These are phyloP conservation scores for Thecaphora thlaspeos DNA, from an alignment of 1,284 basidiomycete species.

Conservation along the genomic window DNA sequence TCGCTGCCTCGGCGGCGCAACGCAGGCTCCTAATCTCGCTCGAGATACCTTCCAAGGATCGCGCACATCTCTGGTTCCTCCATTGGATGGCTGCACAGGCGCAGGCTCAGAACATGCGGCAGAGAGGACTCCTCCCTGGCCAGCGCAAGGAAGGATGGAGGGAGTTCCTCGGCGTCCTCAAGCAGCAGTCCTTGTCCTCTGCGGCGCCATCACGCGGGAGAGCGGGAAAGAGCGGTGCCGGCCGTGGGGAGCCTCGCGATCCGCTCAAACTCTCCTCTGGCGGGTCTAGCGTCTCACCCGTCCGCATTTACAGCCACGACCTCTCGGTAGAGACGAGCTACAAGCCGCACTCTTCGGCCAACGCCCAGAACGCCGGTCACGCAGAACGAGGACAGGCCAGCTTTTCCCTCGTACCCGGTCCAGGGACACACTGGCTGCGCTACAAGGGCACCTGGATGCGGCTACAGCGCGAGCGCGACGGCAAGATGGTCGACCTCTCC, in stretches of 20 bases:
- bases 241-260: constrained; percentile 26
- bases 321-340: constrained; percentile 82
- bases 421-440: constrained; percentile 88
- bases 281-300: constrained; percentile 58
- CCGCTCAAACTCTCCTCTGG: constrained; percentile 58
- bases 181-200: too few relatives aligned
- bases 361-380: constrained; percentile 25
- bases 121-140: constrained; percentile 39
- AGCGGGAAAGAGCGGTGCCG: too few relatives aligned
- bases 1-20: constrained; percentile 74
- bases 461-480: constrained; percentile 77
- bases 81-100: constrained; percentile 80
- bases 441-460: constrained; percentile 93
- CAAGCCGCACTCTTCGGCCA: constrained; percentile 23
- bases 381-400: constrained; percentile 56
- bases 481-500: constrained; percentile 76
- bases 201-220: too few relatives aligned
- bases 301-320: constrained; percentile 66
- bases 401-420: constrained; percentile 92
- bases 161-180: constrained; percentile 37
- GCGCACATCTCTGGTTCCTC: constrained; percentile 93
- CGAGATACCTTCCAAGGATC: constrained; percentile 95
- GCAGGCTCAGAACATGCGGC: constrained; percentile 52
- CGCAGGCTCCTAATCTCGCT: constrained; percentile 88
- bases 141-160: constrained; percentile 39